Evolutionary conservation across 495 filamentous ascomycete species (phyloP).

Genomic region (Penicillium riverlandense): DNA sequence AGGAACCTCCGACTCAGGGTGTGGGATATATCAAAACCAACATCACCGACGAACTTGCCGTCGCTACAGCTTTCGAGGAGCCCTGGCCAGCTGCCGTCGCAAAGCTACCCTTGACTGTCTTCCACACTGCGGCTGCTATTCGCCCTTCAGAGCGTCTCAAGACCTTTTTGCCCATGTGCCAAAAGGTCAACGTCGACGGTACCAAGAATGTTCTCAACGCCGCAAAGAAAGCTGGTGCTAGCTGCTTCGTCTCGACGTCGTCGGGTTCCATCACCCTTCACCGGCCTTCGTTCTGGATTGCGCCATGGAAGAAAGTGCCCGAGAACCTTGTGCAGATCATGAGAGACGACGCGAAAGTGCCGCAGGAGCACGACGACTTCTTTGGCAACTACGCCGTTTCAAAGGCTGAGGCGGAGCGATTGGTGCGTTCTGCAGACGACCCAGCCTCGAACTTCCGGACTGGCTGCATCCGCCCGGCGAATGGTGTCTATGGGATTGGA

Average conservation of each 20-base stretch:
- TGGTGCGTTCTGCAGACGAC: constrained; percentile 41
- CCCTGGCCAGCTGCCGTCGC: constrained; percentile 42
- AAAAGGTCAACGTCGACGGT: constrained; percentile 49
- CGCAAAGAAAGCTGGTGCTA: constrained; percentile 37
- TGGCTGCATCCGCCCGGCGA: constrained; percentile 49
- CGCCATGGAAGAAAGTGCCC: constrained; percentile 36
- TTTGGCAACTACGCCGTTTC: constrained; percentile 50
- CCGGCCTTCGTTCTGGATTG: constrained; percentile 39
- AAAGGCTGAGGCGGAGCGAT: constrained; percentile 47
- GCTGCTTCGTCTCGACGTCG: constrained; percentile 48
- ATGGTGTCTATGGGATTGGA: constrained; percentile 53
- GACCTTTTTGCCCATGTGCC: constrained; percentile 35
- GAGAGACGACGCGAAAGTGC: constrained; percentile 37
- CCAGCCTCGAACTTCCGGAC: constrained; percentile 40
- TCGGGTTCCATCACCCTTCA: constrained; percentile 44
- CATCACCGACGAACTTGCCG: constrained; percentile 40
- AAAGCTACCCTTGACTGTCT: constrained; percentile 46
- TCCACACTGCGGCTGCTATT: constrained; percentile 51
- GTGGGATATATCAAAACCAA: constrained; percentile 45
- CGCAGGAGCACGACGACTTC: constrained; percentile 39
- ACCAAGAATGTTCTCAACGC: constrained; percentile 43
- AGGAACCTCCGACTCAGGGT: constrained; percentile 28
- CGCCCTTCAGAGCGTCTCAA: constrained; percentile 40
- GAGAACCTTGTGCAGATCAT: constrained; percentile 28
- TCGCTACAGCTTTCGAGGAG: constrained; percentile 40